Evolutionary conservation across 2,329 filamentous ascomycete species (phyloP).

Genomic region (Mycosphaerelloides madeirae): DNA sequence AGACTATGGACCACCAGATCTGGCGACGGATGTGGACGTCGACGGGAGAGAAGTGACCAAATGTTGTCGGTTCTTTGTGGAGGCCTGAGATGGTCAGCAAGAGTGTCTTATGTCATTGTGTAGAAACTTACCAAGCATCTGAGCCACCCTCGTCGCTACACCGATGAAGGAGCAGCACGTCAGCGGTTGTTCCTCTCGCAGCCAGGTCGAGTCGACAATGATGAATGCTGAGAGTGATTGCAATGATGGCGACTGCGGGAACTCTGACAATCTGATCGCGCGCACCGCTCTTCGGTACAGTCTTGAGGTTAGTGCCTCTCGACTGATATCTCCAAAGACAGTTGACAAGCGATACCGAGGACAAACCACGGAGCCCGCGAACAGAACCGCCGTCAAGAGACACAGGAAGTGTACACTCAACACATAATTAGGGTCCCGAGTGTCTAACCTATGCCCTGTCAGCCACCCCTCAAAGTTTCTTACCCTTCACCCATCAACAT

Average conservation of each 20-base stretch:
- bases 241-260: slow-evolving; percentile 43
- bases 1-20: slow-evolving; percentile 48
- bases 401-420: slow-evolving; percentile 20
- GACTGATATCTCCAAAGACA: slow-evolving; percentile 18
- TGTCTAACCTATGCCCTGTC: slow-evolving; percentile 9
- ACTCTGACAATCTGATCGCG: slow-evolving; percentile 26
- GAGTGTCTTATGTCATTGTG: too few species aligned
- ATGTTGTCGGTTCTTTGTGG: slow-evolving; percentile 46
- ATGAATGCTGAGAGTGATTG: slow-evolving; percentile 45
- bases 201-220: slow-evolving; percentile 31
- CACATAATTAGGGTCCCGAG: slow-evolving; percentile 16
- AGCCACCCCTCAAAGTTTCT: background rate
- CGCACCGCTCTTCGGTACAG: slow-evolving; percentile 19
- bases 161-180: slow-evolving; percentile 47
- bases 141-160: slow-evolving; percentile 43
- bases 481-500: slow-evolving; percentile 1
- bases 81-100: slow-evolving; percentile 25
- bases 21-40: slow-evolving; percentile 44
- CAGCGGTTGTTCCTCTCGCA: slow-evolving; percentile 46
- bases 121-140: slow-evolving; percentile 41
- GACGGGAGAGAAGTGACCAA: slow-evolving; percentile 38
- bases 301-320: slow-evolving; percentile 17
- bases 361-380: slow-evolving; percentile 23
- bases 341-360: slow-evolving; percentile 16
- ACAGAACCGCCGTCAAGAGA: slow-evolving; percentile 19